A percentile compares a stretch with the other conserved stretches of the same genome.
Evolutionary conservation across 768 basidiomycete species (phyloP).

Genomic region (Scleroderma citrinum): DNA sequence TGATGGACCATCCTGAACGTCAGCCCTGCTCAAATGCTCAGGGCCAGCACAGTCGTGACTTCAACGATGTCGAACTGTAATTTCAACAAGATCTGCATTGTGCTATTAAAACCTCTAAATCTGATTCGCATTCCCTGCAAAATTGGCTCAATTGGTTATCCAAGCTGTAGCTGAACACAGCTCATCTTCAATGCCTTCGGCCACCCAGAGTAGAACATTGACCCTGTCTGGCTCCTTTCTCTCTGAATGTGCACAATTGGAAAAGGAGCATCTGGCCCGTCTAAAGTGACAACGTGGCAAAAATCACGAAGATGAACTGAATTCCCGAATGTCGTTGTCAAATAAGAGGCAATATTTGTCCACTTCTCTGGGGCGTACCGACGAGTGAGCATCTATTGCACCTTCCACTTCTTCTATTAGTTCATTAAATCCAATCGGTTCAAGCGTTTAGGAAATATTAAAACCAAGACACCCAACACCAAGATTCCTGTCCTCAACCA

Average conservation of each 20-base stretch:
- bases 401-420: conserved; percentile 17
- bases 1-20: conserved; percentile 33
- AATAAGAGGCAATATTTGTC: conserved; percentile 50
- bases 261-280: conserved; percentile 69
- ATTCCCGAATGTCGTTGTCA: no score
- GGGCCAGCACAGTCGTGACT: conserved; percentile 25
- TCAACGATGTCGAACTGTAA: conserved; percentile 35
- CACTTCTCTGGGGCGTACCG: conserved; percentile 17
- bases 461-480: neutral
- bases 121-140: conserved; percentile 12
- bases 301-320: conserved; percentile 16
- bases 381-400: conserved; percentile 16
- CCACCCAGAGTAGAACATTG: neutral
- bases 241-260: conserved; percentile 69
- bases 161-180: neutral
- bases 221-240: conserved; percentile 36
- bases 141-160: no score
- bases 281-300: conserved; percentile 50
- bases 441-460: conserved; percentile 9
- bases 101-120: conserved; percentile 46
- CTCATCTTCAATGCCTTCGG: neutral
- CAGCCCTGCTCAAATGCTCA: conserved; percentile 19
- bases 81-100: conserved; percentile 42
- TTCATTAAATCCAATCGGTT: conserved; percentile 10
- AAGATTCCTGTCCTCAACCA: conserved; percentile 30